Evolutionary conservation across 2,329 filamentous ascomycete species (phyloP).

Genomic region (Orbilia javanica): DNA sequence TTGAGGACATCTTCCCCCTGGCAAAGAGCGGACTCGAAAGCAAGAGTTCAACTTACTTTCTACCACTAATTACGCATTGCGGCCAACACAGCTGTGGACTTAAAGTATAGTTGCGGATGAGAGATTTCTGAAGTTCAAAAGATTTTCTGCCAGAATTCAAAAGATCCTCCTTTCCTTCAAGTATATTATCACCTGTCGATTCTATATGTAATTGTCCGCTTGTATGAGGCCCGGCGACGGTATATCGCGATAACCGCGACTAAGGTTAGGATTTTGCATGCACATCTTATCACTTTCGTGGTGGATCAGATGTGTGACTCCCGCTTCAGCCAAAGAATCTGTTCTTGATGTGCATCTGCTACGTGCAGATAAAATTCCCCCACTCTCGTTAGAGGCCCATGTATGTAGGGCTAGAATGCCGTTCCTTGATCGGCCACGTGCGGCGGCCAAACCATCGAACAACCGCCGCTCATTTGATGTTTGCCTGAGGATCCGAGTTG

Average conservation of each 20-base stretch:
- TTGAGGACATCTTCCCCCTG: too few relatives aligned
- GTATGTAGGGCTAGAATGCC: neutral
- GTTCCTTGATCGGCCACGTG: conserved; percentile 10
- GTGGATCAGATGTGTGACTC: too few relatives aligned
- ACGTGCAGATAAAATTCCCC: neutral
- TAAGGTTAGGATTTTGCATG: neutral
- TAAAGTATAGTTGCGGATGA: neutral
- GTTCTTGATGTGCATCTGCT: neutral
- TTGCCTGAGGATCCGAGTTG: neutral
- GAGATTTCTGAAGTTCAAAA: neutral
- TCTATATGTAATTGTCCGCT: neutral
- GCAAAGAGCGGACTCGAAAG: too few relatives aligned
- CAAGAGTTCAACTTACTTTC: neutral
- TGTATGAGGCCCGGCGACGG: neutral
- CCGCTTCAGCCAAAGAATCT: too few relatives aligned
- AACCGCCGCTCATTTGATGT: neutral
- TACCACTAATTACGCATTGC: neutral
- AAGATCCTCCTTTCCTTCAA: too few relatives aligned
- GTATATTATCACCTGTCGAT: neutral
- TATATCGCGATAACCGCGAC: conserved; percentile 6
- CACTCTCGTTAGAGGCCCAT: neutral
- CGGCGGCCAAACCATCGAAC: neutral
- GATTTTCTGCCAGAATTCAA: neutral
- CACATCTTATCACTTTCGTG: neutral
- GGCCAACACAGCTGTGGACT: neutral